Evolutionary conservation across 2,329 filamentous ascomycete species (phyloP), one percentile per base, ranked within the genome.

Genomic region (Pseudocercospora crystallina): DNA sequence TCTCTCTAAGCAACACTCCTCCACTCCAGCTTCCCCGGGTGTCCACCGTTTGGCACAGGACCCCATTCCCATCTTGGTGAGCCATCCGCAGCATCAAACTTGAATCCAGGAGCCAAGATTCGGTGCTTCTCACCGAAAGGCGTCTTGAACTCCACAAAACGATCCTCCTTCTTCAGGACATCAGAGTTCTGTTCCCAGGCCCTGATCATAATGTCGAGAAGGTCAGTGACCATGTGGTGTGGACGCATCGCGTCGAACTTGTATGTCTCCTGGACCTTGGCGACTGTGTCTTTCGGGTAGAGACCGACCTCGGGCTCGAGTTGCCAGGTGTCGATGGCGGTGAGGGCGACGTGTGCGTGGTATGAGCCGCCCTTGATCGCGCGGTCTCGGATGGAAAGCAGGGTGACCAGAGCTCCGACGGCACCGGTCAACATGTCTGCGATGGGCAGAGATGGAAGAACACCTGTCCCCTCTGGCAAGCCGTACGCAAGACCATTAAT

Each of bases 231-330:
- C 47, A 66, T 63, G 10, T 65, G 60, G 5, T 61, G 53, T 3
- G 60, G 59, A n/a, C 58, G 53, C 66, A 65, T 66, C 12, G 58
- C 45, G 2, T 41, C 53, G 51, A 61, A 68, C 13, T 58, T 49
- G 49, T 64, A 66, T 12, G 59, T 63, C 37, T 62, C 49, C 20
- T 63, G 59, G 29, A 62, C 61, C 43, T 63, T 60, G 14, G 52
- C 30, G n/a, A 67, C 63, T 5, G 53, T 58, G 13, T 64, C 50
- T 8, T 57, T 54, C 1, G 54, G 52, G 29, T 70, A 72, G 3
- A 73, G 49, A 0, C 69, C 66, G n/a, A 72, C 60, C 15, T 71
- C 67, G 5, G 57, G 58, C 14, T 61, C 59, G 8, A 71, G 49
- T 8, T 66, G 59, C 15, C 63, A 62, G 1, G 65, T 59, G 47